A percentile compares a stretch with the other conserved stretches of the same genome.
Evolutionary conservation across 176 grass and related monocot species (phyloP).

Genomic region (Luzula sylvatica): DNA sequence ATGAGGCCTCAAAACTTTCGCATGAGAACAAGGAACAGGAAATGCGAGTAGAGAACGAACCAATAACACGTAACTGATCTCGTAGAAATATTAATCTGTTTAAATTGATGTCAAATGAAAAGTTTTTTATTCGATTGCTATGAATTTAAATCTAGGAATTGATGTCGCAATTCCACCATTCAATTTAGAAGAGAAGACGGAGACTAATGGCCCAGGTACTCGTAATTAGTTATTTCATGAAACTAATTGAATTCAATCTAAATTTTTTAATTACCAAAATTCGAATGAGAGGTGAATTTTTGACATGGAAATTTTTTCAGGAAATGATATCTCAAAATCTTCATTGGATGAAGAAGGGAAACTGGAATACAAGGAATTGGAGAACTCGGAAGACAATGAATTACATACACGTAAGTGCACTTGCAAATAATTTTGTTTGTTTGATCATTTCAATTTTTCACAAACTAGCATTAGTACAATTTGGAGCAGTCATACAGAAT

Average conservation of each 20-base stretch:
- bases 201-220: not conserved
- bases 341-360: not conserved
- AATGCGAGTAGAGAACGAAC: not conserved
- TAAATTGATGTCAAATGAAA: constrained; percentile 1
- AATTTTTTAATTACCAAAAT: not conserved
- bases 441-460: not conserved
- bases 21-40: not conserved
- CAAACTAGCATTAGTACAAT: not conserved
- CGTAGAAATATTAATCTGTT: not conserved
- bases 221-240: not conserved
- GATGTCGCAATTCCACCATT: not conserved
- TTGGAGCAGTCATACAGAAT: not conserved
- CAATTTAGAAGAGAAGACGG: constrained; percentile 3
- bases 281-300: not conserved
- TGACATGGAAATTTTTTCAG: not conserved
- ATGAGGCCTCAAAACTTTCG: not conserved
- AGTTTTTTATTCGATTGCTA: not conserved
- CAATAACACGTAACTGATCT: not conserved
- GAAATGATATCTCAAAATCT: not conserved
- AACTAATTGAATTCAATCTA: not conserved
- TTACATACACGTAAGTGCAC: not conserved
- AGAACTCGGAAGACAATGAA: not conserved
- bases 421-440: not conserved
- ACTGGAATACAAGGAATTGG: not conserved
- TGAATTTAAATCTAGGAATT: constrained; percentile 11